Base-by-base conservation (phyloP, 2,329 filamentous ascomycete genomes). In the Exophiala bonariae region DNA sequence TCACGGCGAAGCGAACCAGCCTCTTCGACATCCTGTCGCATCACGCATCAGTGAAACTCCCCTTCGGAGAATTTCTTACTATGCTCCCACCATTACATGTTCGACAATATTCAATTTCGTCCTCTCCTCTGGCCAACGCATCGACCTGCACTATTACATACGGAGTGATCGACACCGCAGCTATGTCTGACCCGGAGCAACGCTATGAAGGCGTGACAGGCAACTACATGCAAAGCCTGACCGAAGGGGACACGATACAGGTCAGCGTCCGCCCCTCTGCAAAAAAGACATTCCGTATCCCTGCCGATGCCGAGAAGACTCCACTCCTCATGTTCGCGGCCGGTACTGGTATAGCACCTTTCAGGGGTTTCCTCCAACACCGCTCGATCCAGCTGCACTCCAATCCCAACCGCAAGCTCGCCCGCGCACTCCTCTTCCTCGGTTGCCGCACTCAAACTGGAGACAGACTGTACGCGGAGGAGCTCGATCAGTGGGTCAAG, bases 101-200 rank as follows among this genome's bases (percentile, higher is more conserved):
- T 28, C 79, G 86, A 13, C 84, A 87, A 64, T 89, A 89, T 71
- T 87, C 82, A 26, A 88, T 90, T 60, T 89, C 86, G 0, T 89
- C 86, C 0, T 88, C 86, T 0, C 84, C 86, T 0, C 72, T 87
- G 0, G 73, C 71, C 50, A 75, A 83, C 51, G 72, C 78, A 0
- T 68, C 67, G 6, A 72, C 71, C 45, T 78, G 79, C 44, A 82
- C 83, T 0, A 74, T 91, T 17, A 89, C 85, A 3, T 89, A 86
- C 68, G 76, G 77, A 2, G 76, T 90, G 1, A 74, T 87, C 39
- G 75, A 83, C 39, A 72, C 71, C 2, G 76, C 78, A 0, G 76
- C 82, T 0, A 56, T 73, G 6, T 56, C 59, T 2, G 54, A 52
- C 9, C 39, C 39, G 7, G 50, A 17, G 8, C n/a, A 44, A 44